These are phyloP conservation scores for Fusarium virguliforme DNA, from an alignment of 2,329 filamentous ascomycete genomes.

Conservation along the genomic window DNA sequence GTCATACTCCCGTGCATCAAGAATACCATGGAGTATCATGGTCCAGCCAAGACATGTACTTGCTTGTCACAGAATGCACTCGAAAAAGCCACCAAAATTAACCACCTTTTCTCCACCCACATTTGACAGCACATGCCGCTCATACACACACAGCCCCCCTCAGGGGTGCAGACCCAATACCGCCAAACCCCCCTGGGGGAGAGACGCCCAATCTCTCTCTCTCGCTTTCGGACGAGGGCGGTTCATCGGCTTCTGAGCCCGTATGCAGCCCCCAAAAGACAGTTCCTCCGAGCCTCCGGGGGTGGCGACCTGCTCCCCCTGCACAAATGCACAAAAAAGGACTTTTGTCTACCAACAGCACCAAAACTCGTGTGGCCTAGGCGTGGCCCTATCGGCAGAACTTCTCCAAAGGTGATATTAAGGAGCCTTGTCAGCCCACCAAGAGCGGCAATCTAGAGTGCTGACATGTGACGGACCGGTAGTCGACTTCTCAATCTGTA, in stretches of 20 bases:
- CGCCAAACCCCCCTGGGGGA: background rate
- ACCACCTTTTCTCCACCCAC: background rate
- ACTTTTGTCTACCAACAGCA: background rate
- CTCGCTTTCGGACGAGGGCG: background rate
- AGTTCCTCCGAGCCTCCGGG: background rate
- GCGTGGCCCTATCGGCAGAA: background rate
- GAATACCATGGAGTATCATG: background rate
- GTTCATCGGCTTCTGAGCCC: background rate
- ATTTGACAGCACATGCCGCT: conserved; percentile 1
- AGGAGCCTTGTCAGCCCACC: conserved; percentile 4
- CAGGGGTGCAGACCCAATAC: background rate
- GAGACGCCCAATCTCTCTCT: background rate
- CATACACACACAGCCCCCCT: background rate
- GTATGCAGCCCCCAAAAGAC: background rate
- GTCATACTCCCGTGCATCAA: background rate
- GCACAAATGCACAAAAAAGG: background rate
- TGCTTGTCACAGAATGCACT: background rate
- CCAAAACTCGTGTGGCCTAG: background rate
- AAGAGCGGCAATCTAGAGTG: background rate
- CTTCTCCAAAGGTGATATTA: background rate
- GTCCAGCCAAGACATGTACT: too few relatives aligned
- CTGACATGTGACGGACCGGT: conserved; percentile 2
- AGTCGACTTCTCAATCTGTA: background rate
- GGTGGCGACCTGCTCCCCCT: background rate
- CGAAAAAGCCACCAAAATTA: background rate